These are phyloP conservation scores for Furcasterigmium sp. DNA, from an alignment of 2,329 filamentous ascomycete genomes.

Conservation along the genomic window DNA sequence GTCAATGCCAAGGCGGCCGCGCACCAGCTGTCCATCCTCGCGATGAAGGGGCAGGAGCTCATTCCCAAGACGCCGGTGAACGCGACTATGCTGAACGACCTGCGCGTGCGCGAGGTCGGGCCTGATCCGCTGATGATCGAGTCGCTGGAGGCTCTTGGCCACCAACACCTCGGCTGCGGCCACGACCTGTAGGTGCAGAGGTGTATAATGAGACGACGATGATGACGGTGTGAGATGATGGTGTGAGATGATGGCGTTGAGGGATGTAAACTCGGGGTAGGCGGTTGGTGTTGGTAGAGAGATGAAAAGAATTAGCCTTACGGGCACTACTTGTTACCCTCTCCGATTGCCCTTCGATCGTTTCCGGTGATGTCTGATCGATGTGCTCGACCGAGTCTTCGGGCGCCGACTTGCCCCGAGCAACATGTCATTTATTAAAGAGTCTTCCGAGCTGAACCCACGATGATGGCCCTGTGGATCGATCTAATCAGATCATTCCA, in stretches of 20 bases:
- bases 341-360: no score
- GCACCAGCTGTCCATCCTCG: constrained; percentile 23
- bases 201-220: background rate
- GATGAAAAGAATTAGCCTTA: no score
- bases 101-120: constrained; percentile 12
- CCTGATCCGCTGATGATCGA: constrained; percentile 18
- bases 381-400: no score
- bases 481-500: no score
- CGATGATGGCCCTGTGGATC: no score
- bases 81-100: constrained; percentile 14
- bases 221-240: background rate
- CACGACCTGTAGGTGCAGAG: constrained; percentile 19
- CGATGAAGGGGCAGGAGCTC: constrained; percentile 21
- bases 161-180: constrained; percentile 28
- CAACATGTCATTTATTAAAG: no score
- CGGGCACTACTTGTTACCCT: no score
- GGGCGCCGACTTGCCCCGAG: no score
- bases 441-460: no score
- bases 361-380: no score
- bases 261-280: background rate
- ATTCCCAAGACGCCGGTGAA: constrained; percentile 23
- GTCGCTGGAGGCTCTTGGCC: constrained; percentile 26
- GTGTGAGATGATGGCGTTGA: background rate
- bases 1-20: constrained; percentile 27
- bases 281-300: no score